These are phyloP conservation scores for Protostelium mycophagum DNA, from an alignment of 78 protist genomes.

Conservation along the genomic window DNA sequence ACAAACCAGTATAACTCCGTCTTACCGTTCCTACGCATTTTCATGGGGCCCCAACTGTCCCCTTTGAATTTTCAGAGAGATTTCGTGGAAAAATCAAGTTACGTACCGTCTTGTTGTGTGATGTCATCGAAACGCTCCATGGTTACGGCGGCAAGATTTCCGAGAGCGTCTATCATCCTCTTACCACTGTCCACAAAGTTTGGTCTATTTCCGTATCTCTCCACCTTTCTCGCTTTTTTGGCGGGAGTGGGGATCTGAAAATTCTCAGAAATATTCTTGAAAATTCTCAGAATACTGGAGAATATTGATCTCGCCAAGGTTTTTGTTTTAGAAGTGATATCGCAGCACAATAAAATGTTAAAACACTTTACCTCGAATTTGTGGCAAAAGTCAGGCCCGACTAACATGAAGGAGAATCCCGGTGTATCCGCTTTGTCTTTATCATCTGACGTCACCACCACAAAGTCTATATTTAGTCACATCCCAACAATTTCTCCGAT, in stretches of 20 bases:
- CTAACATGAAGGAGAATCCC: not conserved
- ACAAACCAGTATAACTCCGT: not conserved
- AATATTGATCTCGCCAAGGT: too few species aligned
- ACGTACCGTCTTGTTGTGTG: not conserved
- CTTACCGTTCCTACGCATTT: not conserved
- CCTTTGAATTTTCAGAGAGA: too few species aligned
- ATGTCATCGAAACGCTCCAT: not conserved
- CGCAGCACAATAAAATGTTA: too few species aligned
- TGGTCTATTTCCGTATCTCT: not conserved
- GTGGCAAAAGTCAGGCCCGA: not conserved
- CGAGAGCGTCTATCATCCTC: not conserved
- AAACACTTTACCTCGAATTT: not conserved
- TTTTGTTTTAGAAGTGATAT: too few species aligned
- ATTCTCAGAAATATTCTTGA: not conserved
- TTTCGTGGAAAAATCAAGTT: too few species aligned
- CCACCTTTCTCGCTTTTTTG: not conserved
- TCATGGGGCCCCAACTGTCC: not conserved
- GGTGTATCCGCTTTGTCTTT: not conserved
- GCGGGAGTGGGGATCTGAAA: not conserved
- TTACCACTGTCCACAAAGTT: not conserved
- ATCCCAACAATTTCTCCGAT: too few species aligned
- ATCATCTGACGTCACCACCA: not conserved
- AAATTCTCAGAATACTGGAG: not conserved
- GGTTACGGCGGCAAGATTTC: not conserved
- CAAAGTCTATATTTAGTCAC: too few species aligned